These are phyloP conservation scores for Agroathelia rolfsii DNA, from an alignment of 1,284 basidiomycete species.

Conservation along the genomic window DNA sequence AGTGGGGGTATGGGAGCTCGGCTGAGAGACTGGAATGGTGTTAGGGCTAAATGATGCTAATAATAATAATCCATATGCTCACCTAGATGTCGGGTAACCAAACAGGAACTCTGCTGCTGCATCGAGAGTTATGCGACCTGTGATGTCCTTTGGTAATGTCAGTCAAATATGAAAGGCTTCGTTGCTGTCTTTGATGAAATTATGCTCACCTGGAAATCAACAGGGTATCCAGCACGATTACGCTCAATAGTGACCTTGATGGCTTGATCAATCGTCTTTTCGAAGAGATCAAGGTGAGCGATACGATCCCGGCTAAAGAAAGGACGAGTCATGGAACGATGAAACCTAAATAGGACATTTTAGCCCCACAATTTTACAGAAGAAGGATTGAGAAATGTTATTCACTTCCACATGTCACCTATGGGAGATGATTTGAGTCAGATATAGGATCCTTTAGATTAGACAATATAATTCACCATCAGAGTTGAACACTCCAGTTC, in stretches of 20 bases:
- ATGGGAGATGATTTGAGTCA: no score
- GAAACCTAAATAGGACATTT: constrained; percentile 36
- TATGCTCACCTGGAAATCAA: constrained; percentile 39
- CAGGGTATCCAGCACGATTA: constrained; percentile 29
- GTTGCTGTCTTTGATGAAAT: not conserved
- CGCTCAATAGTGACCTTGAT: constrained; percentile 27
- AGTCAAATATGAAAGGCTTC: constrained; percentile 7
- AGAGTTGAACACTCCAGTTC: constrained; percentile 40
- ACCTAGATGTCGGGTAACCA: no score
- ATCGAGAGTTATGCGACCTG: constrained; percentile 33
- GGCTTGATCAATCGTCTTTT: constrained; percentile 27
- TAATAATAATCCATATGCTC: no score
- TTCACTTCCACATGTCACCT: constrained; percentile 34
- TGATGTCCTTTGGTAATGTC: constrained; percentile 19
- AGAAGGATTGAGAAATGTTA: no score
- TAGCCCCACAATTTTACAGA: no score
- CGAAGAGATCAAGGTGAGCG: constrained; percentile 41
- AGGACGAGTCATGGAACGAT: constrained; percentile 40
- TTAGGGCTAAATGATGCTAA: no score
- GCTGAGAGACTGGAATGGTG: no score
- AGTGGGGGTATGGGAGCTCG: constrained; percentile 25
- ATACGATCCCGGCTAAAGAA: constrained; percentile 43
- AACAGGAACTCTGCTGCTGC: constrained; percentile 32
- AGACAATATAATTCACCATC: constrained; percentile 21
- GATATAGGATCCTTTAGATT: no score